phyloP scores from a whole-genome alignment of 1,284 basidiomycete genomes.

The Entoloma clypeatum region DNA sequence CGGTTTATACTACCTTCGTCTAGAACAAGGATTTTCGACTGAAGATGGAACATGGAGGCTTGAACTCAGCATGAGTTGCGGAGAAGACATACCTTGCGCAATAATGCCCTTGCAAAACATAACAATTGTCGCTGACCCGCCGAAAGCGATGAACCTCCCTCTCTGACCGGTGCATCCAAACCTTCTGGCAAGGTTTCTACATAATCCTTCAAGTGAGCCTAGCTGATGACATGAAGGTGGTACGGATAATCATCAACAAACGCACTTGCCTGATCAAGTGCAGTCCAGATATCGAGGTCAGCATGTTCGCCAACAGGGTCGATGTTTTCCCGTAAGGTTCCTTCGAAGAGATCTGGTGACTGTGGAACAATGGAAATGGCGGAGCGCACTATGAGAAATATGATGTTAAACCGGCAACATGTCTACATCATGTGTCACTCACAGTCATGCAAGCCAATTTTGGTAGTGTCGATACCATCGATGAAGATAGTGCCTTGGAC shows the following conservation, averaged over 20 bases:
- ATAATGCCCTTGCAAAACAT: constrained; percentile 68
- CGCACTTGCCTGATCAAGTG: constrained; percentile 74
- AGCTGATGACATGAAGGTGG: constrained; percentile 5
- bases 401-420: constrained; percentile 58
- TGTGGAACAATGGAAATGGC: constrained; percentile 90
- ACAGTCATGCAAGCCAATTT: constrained; percentile 53
- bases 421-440: constrained; percentile 47
- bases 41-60: not conserved
- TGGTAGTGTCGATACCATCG: constrained; percentile 47
- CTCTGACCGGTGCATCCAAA: constrained; percentile 17
- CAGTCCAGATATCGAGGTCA: constrained; percentile 52
- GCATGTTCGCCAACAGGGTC: constrained; percentile 70
- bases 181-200: constrained; percentile 23
- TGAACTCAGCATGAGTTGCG: constrained; percentile 47
- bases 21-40: constrained; percentile 59
- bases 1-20: constrained; percentile 57
- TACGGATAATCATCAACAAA: constrained; percentile 65
- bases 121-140: constrained; percentile 62
- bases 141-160: constrained; percentile 48
- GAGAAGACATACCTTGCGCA: constrained; percentile 53
- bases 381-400: constrained; percentile 80
- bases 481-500: constrained; percentile 69
- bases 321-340: constrained; percentile 73
- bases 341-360: constrained; percentile 25
- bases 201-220: constrained; percentile 50